Conservation (phyloP, 2,329 filamentous ascomycete species). For the Fusarium foetens region DNA sequence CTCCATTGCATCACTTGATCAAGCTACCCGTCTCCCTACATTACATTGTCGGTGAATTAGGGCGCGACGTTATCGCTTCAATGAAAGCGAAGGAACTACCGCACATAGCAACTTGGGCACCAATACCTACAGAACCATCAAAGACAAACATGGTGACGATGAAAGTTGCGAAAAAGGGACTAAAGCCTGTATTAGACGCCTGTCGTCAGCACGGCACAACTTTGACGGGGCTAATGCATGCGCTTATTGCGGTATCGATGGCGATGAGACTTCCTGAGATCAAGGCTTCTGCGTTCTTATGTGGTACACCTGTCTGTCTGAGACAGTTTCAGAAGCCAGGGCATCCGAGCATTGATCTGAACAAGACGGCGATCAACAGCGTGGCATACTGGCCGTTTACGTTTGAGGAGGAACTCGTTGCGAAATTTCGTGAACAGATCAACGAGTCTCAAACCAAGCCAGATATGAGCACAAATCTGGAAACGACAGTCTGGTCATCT, state of each 20-base stretch:
- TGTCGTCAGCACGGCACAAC: constrained; percentile 16
- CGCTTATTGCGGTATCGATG: constrained; percentile 1
- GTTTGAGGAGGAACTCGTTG: background rate
- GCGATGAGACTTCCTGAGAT: background rate
- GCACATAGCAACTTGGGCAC: constrained; percentile 11
- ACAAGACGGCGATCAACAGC: constrained; percentile 4
- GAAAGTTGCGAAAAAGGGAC: background rate
- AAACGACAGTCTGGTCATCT: constrained; percentile 34
- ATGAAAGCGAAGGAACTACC: background rate
- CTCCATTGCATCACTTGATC: background rate
- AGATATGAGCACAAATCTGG: background rate
- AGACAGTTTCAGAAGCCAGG: constrained; percentile 1
- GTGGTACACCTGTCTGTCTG: constrained; percentile 11
- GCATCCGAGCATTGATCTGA: background rate
- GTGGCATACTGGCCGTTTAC: constrained; percentile 4
- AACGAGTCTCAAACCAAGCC: background rate
- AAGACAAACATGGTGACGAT: background rate
- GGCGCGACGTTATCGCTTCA: background rate
- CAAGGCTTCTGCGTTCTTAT: constrained; percentile 3
- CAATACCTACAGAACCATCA: background rate
- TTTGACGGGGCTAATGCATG: constrained; percentile 10
- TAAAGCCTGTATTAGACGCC: background rate
- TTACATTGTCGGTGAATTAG: background rate
- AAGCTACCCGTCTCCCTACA: background rate
- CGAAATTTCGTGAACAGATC: background rate